Percentiles rank a stretch among this genome's conserved stretches.
These are phyloP conservation scores for Paramecium caudatum DNA, from an alignment of 73 alveolate genomes.

Conservation along the genomic window DNA sequence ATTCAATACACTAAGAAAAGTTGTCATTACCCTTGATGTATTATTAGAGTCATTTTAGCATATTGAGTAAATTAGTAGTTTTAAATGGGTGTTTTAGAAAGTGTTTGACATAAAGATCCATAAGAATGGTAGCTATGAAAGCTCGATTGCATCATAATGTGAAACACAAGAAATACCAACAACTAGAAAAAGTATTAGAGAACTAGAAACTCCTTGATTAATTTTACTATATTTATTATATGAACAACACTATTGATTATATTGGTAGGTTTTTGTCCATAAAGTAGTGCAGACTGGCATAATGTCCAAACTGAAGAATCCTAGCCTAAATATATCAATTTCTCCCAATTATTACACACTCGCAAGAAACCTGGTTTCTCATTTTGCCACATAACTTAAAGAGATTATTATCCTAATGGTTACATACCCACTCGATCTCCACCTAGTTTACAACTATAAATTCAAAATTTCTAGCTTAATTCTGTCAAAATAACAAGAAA, in stretches of 20 bases:
- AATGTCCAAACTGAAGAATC: not conserved
- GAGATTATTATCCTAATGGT: not conserved
- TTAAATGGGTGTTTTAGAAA: not conserved
- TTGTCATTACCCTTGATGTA: too few relatives aligned
- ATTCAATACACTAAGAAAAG: too few relatives aligned
- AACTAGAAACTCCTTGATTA: not conserved
- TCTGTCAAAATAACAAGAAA: not conserved
- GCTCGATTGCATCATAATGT: not conserved
- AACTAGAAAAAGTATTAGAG: not conserved
- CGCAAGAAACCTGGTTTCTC: not conserved
- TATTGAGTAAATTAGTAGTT: too few relatives aligned
- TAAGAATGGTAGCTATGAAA: not conserved
- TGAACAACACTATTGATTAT: not conserved
- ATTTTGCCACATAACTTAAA: not conserved
- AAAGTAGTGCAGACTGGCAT: constrained; percentile 19
- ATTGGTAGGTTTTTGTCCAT: constrained; percentile 31
- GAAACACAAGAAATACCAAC: not conserved
- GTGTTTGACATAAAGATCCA: not conserved
- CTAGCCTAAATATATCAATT: not conserved
- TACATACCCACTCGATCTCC: constrained; percentile 41
- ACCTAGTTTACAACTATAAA: constrained; percentile 1
- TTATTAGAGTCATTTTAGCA: too few relatives aligned
- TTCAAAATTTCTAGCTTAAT: not conserved
- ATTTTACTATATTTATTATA: not conserved
- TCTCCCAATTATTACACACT: not conserved